phyloP scores from a whole-genome alignment of 1,139 yeast species.

The Debaryomyces robertsiae region DNA sequence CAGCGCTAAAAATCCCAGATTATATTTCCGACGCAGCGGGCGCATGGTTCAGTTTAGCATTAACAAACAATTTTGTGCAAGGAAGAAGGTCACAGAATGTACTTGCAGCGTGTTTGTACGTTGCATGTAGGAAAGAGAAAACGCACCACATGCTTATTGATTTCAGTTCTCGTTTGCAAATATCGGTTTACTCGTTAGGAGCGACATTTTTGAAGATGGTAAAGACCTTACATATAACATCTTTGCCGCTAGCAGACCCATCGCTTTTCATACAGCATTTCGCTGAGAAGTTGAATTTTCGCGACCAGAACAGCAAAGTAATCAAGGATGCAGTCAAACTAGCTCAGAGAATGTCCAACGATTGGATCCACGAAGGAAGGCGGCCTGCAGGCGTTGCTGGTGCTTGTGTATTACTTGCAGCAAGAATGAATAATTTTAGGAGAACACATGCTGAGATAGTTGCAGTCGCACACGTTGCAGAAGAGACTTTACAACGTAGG shows the following conservation, averaged over 20 bases:
- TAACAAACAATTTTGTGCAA: constrained; percentile 86
- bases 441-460: constrained; percentile 93
- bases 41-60: constrained; percentile 85
- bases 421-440: constrained; percentile 93
- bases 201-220: constrained; percentile 94
- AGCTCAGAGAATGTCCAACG: constrained; percentile 89
- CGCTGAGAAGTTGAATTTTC: constrained; percentile 83
- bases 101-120: constrained; percentile 89
- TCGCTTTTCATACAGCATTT: constrained; percentile 91
- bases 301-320: constrained; percentile 69
- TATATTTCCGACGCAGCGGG: constrained; percentile 84
- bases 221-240: constrained; percentile 70
- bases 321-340: constrained; percentile 83
- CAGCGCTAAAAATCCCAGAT: constrained; percentile 76
- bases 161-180: constrained; percentile 85
- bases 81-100: constrained; percentile 95
- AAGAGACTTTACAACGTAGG: constrained; percentile 87
- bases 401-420: constrained; percentile 89
- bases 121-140: constrained; percentile 88
- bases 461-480: constrained; percentile 94
- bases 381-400: constrained; percentile 99
- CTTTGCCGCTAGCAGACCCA: constrained; percentile 89
- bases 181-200: constrained; percentile 91
- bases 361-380: constrained; percentile 96
- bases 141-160: constrained; percentile 96